These are phyloP conservation scores for Trichopus zeylanicus DNA, from an alignment of 116 monocot genomes.

Conservation along the genomic window DNA sequence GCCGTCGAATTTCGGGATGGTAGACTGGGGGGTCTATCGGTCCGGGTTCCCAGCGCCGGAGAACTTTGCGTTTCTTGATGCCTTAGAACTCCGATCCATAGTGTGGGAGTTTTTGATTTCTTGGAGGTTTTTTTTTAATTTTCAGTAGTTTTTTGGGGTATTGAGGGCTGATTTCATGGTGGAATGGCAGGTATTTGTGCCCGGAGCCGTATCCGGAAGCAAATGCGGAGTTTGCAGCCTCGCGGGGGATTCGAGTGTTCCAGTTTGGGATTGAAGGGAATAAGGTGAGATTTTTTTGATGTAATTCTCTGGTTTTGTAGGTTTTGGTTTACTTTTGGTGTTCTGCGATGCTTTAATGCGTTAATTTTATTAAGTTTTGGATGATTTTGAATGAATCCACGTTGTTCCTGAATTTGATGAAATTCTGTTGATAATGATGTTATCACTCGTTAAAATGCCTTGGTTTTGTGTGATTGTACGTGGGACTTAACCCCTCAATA, in stretches of 20 bases:
- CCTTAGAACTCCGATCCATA: conserved; percentile 42
- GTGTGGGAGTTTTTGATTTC: conserved; percentile 11
- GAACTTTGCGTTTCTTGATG: conserved; percentile 55
- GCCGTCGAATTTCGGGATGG: conserved; percentile 64
- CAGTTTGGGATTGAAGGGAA: conserved; percentile 32
- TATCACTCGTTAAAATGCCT: too few species aligned
- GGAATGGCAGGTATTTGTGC: conserved; percentile 54
- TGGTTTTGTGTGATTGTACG: too few species aligned
- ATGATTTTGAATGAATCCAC: too few species aligned
- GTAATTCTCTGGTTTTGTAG: background rate
- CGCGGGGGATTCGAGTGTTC: conserved; percentile 18
- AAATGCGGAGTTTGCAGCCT: conserved; percentile 12
- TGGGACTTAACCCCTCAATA: too few species aligned
- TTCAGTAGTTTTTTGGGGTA: background rate
- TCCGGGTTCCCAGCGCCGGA: too few species aligned
- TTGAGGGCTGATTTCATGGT: conserved; percentile 5
- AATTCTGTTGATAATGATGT: too few species aligned
- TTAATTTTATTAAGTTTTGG: too few species aligned
- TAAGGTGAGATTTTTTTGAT: conserved; percentile 12
- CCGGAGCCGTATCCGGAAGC: conserved; percentile 35
- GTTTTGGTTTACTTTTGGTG: background rate
- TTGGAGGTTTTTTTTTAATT: conserved; percentile 12
- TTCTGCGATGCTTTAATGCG: too few species aligned
- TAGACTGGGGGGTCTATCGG: conserved; percentile 69
- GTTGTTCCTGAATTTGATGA: too few species aligned